Percentiles rank a stretch among this genome's conserved stretches.
These are phyloP conservation scores for Lachnum nothofagi DNA, from an alignment of 2,329 filamentous ascomycete species.

Conservation along the genomic window DNA sequence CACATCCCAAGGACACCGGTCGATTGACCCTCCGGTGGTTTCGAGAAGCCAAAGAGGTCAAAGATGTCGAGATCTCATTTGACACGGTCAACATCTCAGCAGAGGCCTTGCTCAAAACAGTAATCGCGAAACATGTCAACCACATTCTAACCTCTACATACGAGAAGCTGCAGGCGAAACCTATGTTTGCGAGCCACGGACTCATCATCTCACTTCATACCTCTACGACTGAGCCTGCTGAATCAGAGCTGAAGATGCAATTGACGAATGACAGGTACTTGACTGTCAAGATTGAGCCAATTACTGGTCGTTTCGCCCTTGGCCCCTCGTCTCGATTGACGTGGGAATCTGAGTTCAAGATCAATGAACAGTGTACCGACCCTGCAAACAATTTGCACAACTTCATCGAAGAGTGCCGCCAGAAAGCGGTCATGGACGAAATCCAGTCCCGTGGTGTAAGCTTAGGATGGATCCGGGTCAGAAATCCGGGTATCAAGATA, in stretches of 20 bases:
- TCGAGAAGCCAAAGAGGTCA: constrained; percentile 70
- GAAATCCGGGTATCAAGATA: constrained; percentile 38
- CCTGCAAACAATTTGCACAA: constrained; percentile 52
- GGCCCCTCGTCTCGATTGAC: constrained; percentile 57
- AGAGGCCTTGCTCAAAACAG: constrained; percentile 65
- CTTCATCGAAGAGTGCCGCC: constrained; percentile 58
- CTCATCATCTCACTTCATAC: constrained; percentile 54
- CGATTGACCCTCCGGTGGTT: constrained; percentile 72
- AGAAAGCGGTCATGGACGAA: constrained; percentile 55
- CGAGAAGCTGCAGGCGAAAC: constrained; percentile 52
- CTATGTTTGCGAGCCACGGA: constrained; percentile 56
- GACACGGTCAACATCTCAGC: constrained; percentile 65
- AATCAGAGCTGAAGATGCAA: constrained; percentile 64
- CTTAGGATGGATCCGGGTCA: constrained; percentile 56
- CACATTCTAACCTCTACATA: constrained; percentile 65
- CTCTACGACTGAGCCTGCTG: constrained; percentile 57
- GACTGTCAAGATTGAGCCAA: constrained; percentile 65
- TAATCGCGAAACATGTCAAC: constrained; percentile 70
- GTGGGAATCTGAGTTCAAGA: constrained; percentile 54
- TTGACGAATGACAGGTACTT: constrained; percentile 59
- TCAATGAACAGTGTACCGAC: constrained; percentile 55
- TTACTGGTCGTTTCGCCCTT: constrained; percentile 71
- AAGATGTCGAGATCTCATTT: constrained; percentile 61
- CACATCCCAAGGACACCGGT: constrained; percentile 45
- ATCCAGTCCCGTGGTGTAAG: constrained; percentile 56